Evolutionary conservation across 345 rosid species (phyloP).

Genomic region (Gossypium ekmanianum): DNA sequence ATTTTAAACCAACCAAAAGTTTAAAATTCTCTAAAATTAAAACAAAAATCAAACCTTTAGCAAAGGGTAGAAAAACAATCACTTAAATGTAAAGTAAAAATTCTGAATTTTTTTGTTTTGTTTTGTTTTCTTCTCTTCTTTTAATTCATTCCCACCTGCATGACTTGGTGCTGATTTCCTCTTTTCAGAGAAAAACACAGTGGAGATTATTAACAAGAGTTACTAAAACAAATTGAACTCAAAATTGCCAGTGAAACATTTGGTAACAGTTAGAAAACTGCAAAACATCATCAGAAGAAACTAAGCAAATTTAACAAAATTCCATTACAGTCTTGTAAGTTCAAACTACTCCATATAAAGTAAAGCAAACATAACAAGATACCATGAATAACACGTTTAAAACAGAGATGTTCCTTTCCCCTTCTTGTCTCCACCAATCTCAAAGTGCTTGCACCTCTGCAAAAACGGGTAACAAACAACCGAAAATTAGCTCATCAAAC

Average conservation of each 20-base stretch:
- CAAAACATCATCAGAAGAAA: background rate
- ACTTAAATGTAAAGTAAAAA: no score
- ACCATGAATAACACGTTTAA: constrained; percentile 19
- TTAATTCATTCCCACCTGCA: no score
- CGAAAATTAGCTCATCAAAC: background rate
- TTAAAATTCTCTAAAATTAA: no score
- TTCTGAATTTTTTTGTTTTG: no score
- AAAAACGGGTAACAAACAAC: background rate
- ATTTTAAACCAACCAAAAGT: no score
- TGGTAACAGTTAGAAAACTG: background rate
- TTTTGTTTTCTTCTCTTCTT: no score
- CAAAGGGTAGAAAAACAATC: no score
- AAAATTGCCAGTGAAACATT: background rate
- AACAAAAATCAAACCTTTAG: no score
- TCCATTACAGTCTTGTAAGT: background rate
- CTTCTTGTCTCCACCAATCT: constrained; percentile 79
- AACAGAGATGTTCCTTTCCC: constrained; percentile 77
- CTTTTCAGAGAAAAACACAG: no score
- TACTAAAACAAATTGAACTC: background rate
- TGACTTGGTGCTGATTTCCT: no score
- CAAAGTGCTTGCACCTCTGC: constrained; percentile 83
- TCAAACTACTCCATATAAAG: background rate
- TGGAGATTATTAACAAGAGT: no score
- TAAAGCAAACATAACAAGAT: background rate
- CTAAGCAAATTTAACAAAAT: background rate